Base-by-base conservation (phyloP, 2,329 filamentous ascomycete species). In the Fusarium sp. region DNA sequence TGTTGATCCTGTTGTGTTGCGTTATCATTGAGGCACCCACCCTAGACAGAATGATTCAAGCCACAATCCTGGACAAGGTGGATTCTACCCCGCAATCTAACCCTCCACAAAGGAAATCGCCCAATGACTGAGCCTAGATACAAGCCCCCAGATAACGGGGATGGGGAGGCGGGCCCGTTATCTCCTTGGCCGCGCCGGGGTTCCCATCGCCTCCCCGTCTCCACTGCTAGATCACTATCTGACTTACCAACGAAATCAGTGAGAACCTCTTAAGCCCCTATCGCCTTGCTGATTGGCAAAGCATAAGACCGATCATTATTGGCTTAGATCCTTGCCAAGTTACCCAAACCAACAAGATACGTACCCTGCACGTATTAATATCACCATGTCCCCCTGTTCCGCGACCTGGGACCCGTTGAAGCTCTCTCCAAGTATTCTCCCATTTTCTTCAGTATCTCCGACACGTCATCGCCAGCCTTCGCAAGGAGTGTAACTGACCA, bases 61-160 rank as follows among this genome's bases (percentile, higher is more conserved):
- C 18, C 40, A 23, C 2, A 13, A 46, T 16, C 42, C 42, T n/a
- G 8, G 42, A 27, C 51, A 20, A 9, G 6, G 51, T 36, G 31
- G 51, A 36, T n/a, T 25, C 23, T 36, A 54, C 51, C 51, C 51
- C 51, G 29, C 51, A 53, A 54, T 36, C 50, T 20, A 46, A n/a
- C 11, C 27, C 31, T 36, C 50, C 16, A 18, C 7, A 18, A 25
- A n/a, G 38, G 29, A 31, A 6, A 6, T 14, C 0, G 9, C 8
- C 50, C 50, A 54, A 54, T 54, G 31, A 36, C 4, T 7, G 29
- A 23, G 11, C 16, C 4, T 14, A 31, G 11, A 14, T 11, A 31
- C n/a, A 16, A 34, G 50, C 50, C 46, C n/a, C 46, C n/a, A 31
- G 46, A 51, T 54, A 54, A 54, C 50, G 18, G 42, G 9, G 9